phyloP scores from a whole-genome alignment of 1,284 basidiomycete genomes.

The Pascua guehoae region DNA sequence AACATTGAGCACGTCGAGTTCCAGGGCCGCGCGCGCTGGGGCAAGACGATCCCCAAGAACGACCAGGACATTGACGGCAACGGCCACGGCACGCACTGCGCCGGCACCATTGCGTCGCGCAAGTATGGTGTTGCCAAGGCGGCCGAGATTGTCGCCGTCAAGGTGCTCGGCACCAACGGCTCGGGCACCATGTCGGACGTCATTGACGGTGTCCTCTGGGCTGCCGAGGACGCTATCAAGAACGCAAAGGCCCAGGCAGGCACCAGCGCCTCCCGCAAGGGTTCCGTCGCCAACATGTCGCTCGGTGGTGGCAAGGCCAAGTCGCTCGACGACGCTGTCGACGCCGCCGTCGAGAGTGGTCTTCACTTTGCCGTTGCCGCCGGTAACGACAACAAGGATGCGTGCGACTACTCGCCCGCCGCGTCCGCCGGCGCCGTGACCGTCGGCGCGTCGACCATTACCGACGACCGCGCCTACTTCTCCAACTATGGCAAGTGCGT shows the following conservation, averaged over 20 bases:
- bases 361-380: constrained; percentile 95
- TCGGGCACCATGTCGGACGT: constrained; percentile 96
- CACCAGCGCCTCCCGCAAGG: constrained; percentile 74
- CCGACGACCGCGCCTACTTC: constrained; percentile 84
- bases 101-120: constrained; percentile 71
- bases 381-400: constrained; percentile 64
- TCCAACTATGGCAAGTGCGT: constrained; percentile 75
- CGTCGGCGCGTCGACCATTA: constrained; percentile 76
- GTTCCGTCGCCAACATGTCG: constrained; percentile 97
- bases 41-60: constrained; percentile 72
- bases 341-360: constrained; percentile 75
- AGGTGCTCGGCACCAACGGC: constrained; percentile 91
- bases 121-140: constrained; percentile 93
- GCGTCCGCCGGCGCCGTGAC: constrained; percentile 71
- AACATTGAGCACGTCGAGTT: constrained; percentile 84
- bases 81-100: constrained; percentile 72
- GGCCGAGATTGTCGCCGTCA: constrained; percentile 87
- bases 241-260: constrained; percentile 58
- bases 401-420: constrained; percentile 77
- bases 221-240: constrained; percentile 61
- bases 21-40: constrained; percentile 78
- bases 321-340: constrained; percentile 78
- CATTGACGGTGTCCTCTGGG: constrained; percentile 79
- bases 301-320: constrained; percentile 93
- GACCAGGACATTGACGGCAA: constrained; percentile 71